Percentiles rank a stretch among this genome's conserved stretches.
These are phyloP conservation scores for Backusella westeae DNA, from an alignment of 192 early-diverging fungal genomes.

Conservation along the genomic window DNA sequence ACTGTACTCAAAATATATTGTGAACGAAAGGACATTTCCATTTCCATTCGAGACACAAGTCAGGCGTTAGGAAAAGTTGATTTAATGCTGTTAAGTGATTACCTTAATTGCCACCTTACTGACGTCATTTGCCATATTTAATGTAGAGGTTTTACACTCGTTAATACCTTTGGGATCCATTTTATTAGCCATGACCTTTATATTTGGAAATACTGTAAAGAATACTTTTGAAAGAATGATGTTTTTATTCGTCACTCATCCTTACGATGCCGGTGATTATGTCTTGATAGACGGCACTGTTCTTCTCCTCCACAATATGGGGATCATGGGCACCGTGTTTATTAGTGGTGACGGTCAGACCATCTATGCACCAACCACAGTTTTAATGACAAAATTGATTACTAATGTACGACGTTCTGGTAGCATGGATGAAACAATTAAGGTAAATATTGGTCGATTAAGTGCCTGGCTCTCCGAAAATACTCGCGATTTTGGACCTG, in stretches of 20 bases:
- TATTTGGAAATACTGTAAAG: constrained; percentile 81
- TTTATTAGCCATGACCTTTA: constrained; percentile 72
- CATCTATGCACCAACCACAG: constrained; percentile 72
- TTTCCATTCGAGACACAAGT: constrained; percentile 73
- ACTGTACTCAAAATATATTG: constrained; percentile 74
- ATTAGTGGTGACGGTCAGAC: constrained; percentile 77
- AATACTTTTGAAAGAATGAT: constrained; percentile 79
- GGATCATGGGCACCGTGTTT: constrained; percentile 79
- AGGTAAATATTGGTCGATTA: too few relatives aligned
- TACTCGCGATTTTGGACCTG: constrained; percentile 49
- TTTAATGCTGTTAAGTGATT: constrained; percentile 52
- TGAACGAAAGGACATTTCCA: constrained; percentile 69
- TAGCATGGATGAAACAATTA: constrained; percentile 49
- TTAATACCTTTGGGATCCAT: constrained; percentile 28
- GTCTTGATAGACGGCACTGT: constrained; percentile 63
- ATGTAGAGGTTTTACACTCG: constrained; percentile 19
- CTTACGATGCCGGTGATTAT: constrained; percentile 76
- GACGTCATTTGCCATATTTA: constrained; percentile 44
- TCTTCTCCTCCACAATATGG: constrained; percentile 71
- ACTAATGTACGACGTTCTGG: constrained; percentile 72
- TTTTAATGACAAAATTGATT: constrained; percentile 61
- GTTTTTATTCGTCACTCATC: constrained; percentile 79
- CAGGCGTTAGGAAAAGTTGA: constrained; percentile 85
- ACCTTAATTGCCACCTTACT: constrained; percentile 50
- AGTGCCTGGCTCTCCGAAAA: too few relatives aligned